Base-by-base conservation (phyloP, 306 rosid genomes). In the Trifolium subterraneum region DNA sequence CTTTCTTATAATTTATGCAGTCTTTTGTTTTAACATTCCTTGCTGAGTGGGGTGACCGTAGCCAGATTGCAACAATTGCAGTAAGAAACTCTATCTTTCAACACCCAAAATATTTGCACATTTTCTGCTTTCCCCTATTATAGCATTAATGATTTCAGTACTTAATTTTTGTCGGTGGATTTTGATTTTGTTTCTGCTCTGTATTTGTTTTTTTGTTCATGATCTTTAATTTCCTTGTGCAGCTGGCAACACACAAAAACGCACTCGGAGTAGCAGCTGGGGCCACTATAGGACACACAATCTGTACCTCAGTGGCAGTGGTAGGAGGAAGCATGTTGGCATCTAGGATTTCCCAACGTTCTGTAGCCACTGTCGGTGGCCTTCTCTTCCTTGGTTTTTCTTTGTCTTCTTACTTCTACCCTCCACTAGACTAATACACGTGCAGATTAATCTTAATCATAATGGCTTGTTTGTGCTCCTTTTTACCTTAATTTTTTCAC, bases 21-120 rank as follows among this genome's bases (percentile, higher is more conserved):
- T 87, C 99, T 38, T 95, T 95, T 50, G 74, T 92, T 77, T 83
- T 95, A 73, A 95, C 99, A 50, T 95, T 95, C 81, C 90, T 95
- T 64, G 99, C 99, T 8, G 99, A 95, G 84, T 95, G 99, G 99
- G 99, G 99, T 4, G 99, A 95, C 78, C 99, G 98, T 18, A 95
- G 99, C 88, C 99, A 95, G 84, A 95, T 95, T 78, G 99, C 99
- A 0, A 95, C 99, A 50, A 95, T 95, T 77, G 99, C 99, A 15
- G 99, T 95, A 86, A 86, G 99, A 78, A 72, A 51, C 39, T 39
- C 27, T 20, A 16, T 72, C 19, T 14, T 68, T 51, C 36, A 36
- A 41, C 35, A 15, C 50, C 74, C 20, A 18, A 13, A 16, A 9
- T 31, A 50, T 54, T 36, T 9, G 50, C 18, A 70, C 20, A 71